Conservation (phyloP, 306 rosid species). For the Castanea mollissima region DNA sequence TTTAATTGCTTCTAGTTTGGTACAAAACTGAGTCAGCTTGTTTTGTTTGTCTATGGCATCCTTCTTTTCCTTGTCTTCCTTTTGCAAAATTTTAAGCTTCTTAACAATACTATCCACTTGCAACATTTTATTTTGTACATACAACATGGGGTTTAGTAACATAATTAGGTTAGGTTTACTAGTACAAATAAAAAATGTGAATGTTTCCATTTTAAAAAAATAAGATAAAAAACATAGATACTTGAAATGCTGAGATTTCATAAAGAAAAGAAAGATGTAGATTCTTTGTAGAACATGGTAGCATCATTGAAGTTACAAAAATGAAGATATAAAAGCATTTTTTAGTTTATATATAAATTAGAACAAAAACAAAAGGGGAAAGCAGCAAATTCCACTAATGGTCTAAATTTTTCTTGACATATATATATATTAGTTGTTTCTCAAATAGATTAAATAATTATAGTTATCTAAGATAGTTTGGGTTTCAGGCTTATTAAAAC, state of each 20-base stretch:
- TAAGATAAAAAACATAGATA: no score
- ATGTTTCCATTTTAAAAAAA: no score
- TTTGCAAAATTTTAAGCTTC: constrained; percentile 74
- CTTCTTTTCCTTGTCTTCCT: constrained; percentile 88
- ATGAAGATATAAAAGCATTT: no score
- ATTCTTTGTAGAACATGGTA: not conserved
- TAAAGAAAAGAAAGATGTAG: no score
- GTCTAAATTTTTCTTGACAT: no score
- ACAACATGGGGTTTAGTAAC: not conserved
- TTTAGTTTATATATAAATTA: no score
- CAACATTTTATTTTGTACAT: not conserved
- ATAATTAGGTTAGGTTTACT: not conserved
- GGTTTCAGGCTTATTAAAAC: not conserved
- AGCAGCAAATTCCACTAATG: no score
- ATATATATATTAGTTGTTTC: no score
- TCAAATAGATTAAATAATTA: no score
- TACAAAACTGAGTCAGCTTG: constrained; percentile 85
- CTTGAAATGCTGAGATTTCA: not conserved
- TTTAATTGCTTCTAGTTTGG: constrained; percentile 89
- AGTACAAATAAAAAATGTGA: not conserved
- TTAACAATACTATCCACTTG: constrained; percentile 78
- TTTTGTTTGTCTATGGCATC: constrained; percentile 87
- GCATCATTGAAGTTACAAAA: no score
- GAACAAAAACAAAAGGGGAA: no score
- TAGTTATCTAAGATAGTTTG: no score